phyloP scores from a whole-genome alignment of 768 basidiomycete genomes.

The Dictyophora rubrovolvata region DNA sequence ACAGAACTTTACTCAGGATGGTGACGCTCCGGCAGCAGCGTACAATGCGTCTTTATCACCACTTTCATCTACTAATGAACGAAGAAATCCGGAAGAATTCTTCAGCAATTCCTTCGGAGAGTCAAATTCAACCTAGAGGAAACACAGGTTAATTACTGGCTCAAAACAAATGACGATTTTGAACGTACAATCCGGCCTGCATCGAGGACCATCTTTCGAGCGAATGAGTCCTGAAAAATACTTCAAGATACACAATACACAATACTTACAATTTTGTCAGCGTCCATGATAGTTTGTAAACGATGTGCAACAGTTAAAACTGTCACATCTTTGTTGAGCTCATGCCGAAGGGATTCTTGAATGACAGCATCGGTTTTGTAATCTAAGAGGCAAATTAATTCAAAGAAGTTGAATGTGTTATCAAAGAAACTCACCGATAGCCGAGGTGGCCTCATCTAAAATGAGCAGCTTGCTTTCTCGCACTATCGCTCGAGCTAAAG shows the following conservation, averaged over 20 bases:
- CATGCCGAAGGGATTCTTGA: conserved; percentile 30
- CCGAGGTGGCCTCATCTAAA: conserved; percentile 30
- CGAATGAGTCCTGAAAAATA: neutral
- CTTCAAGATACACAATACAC: conserved; percentile 7
- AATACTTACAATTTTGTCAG: conserved; percentile 32
- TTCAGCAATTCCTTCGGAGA: conserved; percentile 38
- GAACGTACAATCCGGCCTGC: conserved; percentile 15
- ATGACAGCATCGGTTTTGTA: conserved; percentile 39
- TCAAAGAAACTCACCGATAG: conserved; percentile 15
- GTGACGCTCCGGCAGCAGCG: conserved; percentile 27
- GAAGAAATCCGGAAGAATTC: conserved; percentile 40
- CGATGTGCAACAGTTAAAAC: conserved; percentile 41
- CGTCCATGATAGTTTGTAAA: conserved; percentile 25
- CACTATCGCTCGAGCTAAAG: conserved; percentile 27
- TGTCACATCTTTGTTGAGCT: conserved; percentile 31
- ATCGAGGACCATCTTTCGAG: conserved; percentile 6
- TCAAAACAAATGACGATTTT: neutral
- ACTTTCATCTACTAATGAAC: conserved; percentile 48
- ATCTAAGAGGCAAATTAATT: conserved; percentile 21
- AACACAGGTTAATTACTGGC: too few relatives aligned
- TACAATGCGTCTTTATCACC: conserved; percentile 40
- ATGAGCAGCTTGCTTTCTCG: conserved; percentile 19
- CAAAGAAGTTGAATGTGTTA: too few relatives aligned
- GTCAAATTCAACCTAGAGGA: conserved; percentile 44
- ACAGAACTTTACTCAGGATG: neutral